phyloP scores from a whole-genome alignment of 352 stramenopile genomes.

The Globisporangium lucens region DNA sequence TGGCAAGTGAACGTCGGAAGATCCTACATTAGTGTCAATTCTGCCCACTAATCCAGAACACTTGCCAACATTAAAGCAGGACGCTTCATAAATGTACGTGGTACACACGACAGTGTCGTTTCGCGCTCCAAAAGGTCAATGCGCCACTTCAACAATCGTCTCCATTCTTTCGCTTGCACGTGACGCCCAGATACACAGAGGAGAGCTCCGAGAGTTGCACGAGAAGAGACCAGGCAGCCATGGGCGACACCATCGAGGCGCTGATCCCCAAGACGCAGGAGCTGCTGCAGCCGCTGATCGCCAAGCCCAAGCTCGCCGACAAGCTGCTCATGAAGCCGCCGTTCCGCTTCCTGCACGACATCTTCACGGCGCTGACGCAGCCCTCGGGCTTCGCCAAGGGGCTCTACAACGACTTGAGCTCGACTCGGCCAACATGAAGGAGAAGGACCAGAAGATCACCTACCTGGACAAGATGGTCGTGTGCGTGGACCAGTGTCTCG shows the following conservation, averaged over 20 bases:
- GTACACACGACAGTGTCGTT: slow-evolving; percentile 6
- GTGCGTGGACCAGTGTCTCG: slow-evolving; percentile 62
- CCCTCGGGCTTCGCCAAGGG: slow-evolving; percentile 85
- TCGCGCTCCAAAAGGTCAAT: not conserved
- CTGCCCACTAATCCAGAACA: not conserved
- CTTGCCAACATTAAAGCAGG: not conserved
- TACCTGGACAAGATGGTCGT: slow-evolving; percentile 89
- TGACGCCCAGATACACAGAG: not conserved
- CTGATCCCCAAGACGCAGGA: slow-evolving; percentile 80
- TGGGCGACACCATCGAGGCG: slow-evolving; percentile 59
- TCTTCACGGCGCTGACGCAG: slow-evolving; percentile 87
- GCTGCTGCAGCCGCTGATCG: slow-evolving; percentile 86
- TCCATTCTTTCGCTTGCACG: not conserved
- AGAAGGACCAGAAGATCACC: slow-evolving; percentile 81
- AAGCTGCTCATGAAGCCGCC: slow-evolving; percentile 95
- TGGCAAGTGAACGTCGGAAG: not conserved
- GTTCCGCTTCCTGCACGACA: slow-evolving; percentile 96
- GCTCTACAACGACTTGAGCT: slow-evolving; percentile 79
- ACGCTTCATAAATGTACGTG: not conserved
- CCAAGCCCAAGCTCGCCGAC: slow-evolving; percentile 93
- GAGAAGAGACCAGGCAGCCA: slow-evolving; percentile 15
- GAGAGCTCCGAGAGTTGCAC: not conserved
- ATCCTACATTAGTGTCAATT: not conserved
- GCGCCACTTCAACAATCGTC: not conserved
- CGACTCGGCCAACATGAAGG: slow-evolving; percentile 81